Base-by-base conservation (phyloP, 2,329 filamentous ascomycete genomes). In the Pseudofabraea citricarpa region DNA sequence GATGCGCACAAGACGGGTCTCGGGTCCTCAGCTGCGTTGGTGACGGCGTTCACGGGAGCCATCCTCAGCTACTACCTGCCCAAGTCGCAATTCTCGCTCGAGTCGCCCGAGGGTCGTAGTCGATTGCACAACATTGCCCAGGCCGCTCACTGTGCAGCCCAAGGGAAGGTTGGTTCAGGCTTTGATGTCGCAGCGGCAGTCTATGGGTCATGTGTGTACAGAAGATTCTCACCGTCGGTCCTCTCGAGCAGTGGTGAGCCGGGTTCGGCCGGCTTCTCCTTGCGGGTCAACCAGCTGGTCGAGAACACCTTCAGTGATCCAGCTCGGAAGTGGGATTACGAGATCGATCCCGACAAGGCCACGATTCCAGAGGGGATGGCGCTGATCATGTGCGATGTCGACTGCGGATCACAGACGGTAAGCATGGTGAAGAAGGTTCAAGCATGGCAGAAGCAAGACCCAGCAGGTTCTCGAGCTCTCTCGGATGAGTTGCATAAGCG, bases 121-220 rank as follows among this genome's bases (percentile, higher is more conserved):
- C 77, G 76, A 39, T 75, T 96, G 42, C 93, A 98, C 70, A 97
- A 97, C 66, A 81, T 98, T 40, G 85, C 91, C 0, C 93, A 98
- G 70, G 87, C 87, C 1, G 85, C 89, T 4, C 93, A 98, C 69
- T 96, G 91, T 61, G 89, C 91, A 1, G 93, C 93, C 0, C 93
- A 98, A 69, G 93, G 93, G 19, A 98, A 98, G 66, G 83, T 98
- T 15, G 93, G 93, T 39, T 93, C 87, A 1, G 93, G 93, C 16
- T 98, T 98, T 63, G 93, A 98, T 62, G 86, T 98, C 41, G 93
- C 91, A 0, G 84, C 87, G 20, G 93, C 93, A 15, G 89, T 95
- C 13, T 96, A 89, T 64, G 93, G 93, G 13, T 90, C 87, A 13
- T 95, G 89, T 62, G 72, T 86, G 9, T 98, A 98, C 73, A 79